Evolutionary conservation across 371 early-diverging fungal genomes (phyloP), one percentile per base, ranked within the genome.

Genomic region (Saksenaea vasiformis): DNA sequence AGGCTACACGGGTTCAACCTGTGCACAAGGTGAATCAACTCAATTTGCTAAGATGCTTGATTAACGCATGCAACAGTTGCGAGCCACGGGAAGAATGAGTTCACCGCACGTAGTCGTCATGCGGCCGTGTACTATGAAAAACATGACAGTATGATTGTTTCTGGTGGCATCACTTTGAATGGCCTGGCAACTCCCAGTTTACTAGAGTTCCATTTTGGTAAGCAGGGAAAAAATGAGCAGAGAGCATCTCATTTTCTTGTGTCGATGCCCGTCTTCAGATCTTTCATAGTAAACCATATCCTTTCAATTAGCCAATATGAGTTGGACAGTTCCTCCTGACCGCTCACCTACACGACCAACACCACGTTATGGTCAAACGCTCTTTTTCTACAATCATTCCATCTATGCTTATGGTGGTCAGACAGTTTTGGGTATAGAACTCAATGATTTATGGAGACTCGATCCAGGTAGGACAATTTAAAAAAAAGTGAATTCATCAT

Each of bases 81-180:
- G 43, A 41, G 13, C 17, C 43, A 31, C 7, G 31, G 31, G 31
- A 31, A 31, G 31, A 31, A 31, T 31, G 31, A 5, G 24, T 58
- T 58, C 19, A 58, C 58, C 22, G 38, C 58, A 26, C 58, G 58
- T 19, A 58, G 38, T 43, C 43, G 38, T 14, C 58, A 58, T 27
- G 58, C 58, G 14, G 58, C 58, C 5, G 19, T 43, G 5, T 58
- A 58, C 38, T 38, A 37, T 11, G 0, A 14, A 10, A 19, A 37
- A 24, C 58, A 19, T 36, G 58, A 58, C 37, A 38, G 26, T 37
- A 58, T 58, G 58, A 37, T 58, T 37, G 37, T 58, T 4, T 37
- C 38, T 13, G 58, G 58, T 24, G 58, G 58, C 5, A 58, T 5
- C n/a, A 58, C 41, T 3, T 19, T 31, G 19, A 58, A 31, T 8